Conservation (phyloP, 495 filamentous ascomycete genomes). For the Neurospora sp. region DNA sequence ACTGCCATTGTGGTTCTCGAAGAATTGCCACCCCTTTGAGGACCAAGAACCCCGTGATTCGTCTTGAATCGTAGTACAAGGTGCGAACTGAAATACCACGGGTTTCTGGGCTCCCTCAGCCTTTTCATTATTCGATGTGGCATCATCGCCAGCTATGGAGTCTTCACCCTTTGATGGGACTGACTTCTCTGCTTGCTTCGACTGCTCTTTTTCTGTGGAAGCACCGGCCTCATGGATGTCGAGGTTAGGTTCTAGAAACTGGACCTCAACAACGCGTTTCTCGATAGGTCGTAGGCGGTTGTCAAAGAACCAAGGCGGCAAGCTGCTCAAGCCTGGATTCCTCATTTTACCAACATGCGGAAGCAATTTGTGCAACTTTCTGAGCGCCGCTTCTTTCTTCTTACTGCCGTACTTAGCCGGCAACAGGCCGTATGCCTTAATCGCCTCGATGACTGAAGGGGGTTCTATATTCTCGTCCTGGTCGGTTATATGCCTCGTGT, state of each 20-base stretch:
- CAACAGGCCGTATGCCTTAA: conserved; percentile 20
- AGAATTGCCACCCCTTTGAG: conserved; percentile 8
- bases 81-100: conserved; percentile 7
- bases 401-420: conserved; percentile 7
- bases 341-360: conserved; percentile 12
- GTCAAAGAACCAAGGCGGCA: conserved; percentile 17
- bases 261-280: neutral
- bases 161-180: neutral
- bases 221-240: conserved; percentile 9
- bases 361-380: conserved; percentile 13
- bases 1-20: conserved; percentile 20
- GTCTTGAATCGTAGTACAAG: conserved; percentile 5
- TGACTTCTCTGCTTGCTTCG: neutral
- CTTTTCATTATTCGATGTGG: neutral
- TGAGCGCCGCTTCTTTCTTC: conserved; percentile 7
- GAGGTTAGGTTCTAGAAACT: conserved; percentile 21
- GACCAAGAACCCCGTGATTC: conserved; percentile 13
- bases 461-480: conserved; percentile 3
- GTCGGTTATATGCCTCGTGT: neutral
- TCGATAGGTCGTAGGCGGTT: neutral
- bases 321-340: conserved; percentile 22
- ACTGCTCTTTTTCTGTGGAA: neutral
- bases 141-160: neutral
- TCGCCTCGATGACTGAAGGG: conserved; percentile 18
- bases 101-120: neutral